Conservation (phyloP, 2,329 filamentous ascomycete species). For the Penicillium sp. region DNA sequence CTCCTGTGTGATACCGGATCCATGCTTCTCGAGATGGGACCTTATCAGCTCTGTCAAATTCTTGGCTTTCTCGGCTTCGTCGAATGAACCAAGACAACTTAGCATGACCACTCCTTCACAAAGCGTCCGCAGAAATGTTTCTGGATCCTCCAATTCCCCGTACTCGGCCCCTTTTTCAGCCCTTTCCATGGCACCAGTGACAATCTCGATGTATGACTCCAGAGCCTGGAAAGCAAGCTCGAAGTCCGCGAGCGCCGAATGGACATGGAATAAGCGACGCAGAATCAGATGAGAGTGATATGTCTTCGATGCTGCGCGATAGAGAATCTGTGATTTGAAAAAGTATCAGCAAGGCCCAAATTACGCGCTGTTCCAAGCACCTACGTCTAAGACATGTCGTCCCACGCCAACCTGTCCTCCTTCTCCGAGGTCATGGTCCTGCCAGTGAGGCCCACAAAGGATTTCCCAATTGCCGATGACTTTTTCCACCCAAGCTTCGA, state of each 20-base stretch:
- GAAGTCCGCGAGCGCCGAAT: slow-evolving; percentile 83
- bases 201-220: slow-evolving; percentile 84
- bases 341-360: slow-evolving; percentile 11
- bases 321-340: slow-evolving; percentile 58
- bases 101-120: slow-evolving; percentile 73
- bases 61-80: slow-evolving; percentile 72
- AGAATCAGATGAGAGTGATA: slow-evolving; percentile 91
- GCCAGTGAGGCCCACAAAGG: slow-evolving; percentile 73
- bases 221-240: slow-evolving; percentile 86
- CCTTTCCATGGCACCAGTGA: slow-evolving; percentile 76
- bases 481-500: slow-evolving; percentile 74
- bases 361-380: slow-evolving; percentile 12
- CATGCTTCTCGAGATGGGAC: slow-evolving; percentile 63
- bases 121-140: slow-evolving; percentile 68
- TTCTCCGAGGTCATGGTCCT: slow-evolving; percentile 70
- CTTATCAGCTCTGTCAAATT: slow-evolving; percentile 66
- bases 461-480: slow-evolving; percentile 81
- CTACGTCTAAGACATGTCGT: slow-evolving; percentile 65
- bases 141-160: slow-evolving; percentile 73
- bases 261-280: slow-evolving; percentile 78
- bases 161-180: slow-evolving; percentile 61
- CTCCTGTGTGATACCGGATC: slow-evolving; percentile 24
- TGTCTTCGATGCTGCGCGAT: slow-evolving; percentile 83
- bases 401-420: slow-evolving; percentile 72
- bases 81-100: slow-evolving; percentile 70